A percentile compares a stretch with the other conserved stretches of the same genome.
phyloP scores from a whole-genome alignment of 169 alveolate genomes.

The Blepharisma undulans region DNA sequence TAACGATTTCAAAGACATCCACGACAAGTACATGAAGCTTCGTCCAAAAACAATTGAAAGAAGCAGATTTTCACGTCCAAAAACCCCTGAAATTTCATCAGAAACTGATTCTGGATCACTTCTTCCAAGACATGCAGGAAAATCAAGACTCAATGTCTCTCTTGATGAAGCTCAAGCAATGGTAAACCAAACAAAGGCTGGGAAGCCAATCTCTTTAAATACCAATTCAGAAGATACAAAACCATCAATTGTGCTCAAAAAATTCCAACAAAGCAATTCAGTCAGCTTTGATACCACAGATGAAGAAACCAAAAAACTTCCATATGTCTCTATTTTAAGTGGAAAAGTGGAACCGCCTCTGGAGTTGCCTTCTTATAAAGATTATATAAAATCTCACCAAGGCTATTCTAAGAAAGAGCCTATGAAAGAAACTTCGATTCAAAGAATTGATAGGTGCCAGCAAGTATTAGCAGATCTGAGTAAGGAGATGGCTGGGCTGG shows the following conservation, averaged over 20 bases:
- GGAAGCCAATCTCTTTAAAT: background rate
- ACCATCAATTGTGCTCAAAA: background rate
- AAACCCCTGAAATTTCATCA: background rate
- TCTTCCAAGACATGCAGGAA: background rate
- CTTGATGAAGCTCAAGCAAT: background rate
- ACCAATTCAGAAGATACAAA: background rate
- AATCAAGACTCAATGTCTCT: background rate
- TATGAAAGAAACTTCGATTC: background rate
- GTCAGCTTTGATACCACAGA: background rate
- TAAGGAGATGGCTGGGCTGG: slow-evolving; percentile 22
- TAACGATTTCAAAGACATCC: background rate
- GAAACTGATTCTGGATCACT: background rate
- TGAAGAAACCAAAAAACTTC: background rate
- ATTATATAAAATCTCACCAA: background rate
- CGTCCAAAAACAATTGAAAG: background rate
- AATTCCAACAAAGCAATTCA: background rate
- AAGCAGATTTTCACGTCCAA: background rate
- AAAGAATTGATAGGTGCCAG: background rate
- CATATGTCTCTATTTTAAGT: slow-evolving; percentile 12
- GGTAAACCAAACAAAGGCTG: background rate
- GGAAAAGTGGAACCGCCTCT: slow-evolving; percentile 17
- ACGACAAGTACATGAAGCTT: background rate
- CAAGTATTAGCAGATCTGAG: background rate
- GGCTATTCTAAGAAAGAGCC: background rate
- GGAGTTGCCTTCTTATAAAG: slow-evolving; percentile 10